Percentiles rank a stretch among this genome's conserved stretches.
Conservation (phyloP, 2,329 filamentous ascomycete genomes). For the Fusarium duplospermum region DNA sequence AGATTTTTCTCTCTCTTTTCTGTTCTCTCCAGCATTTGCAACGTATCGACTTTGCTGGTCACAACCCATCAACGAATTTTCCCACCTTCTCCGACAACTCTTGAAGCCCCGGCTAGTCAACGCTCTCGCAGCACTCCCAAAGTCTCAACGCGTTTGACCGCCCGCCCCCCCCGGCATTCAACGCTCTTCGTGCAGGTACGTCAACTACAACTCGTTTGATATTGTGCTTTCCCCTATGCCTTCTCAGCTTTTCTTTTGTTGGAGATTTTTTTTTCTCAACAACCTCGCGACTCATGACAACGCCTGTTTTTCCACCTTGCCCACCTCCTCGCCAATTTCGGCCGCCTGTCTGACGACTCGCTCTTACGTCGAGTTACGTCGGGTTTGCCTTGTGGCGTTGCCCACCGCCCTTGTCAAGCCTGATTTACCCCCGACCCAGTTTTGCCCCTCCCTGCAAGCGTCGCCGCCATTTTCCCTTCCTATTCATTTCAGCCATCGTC, state of each 20-base stretch:
- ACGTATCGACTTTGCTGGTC: conserved; percentile 8
- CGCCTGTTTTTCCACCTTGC: conserved; percentile 13
- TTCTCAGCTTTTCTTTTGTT: neutral
- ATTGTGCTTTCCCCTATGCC: neutral
- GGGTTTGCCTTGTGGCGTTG: conserved; percentile 46
- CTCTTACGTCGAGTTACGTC: conserved; percentile 35
- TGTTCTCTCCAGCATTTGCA: conserved; percentile 1
- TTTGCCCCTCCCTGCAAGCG: conserved; percentile 41
- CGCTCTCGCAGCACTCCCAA: conserved; percentile 22
- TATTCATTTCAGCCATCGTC: conserved; percentile 22
- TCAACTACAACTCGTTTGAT: neutral
- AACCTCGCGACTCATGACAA: conserved; percentile 5
- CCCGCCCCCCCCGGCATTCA: conserved; percentile 34
- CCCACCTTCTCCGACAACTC: neutral
- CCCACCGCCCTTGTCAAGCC: conserved; percentile 40
- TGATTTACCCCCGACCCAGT: conserved; percentile 39
- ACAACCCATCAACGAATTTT: conserved; percentile 16
- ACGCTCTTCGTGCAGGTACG: conserved; percentile 40
- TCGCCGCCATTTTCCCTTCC: conserved; percentile 28
- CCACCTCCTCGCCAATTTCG: conserved; percentile 1
- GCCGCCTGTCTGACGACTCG: conserved; percentile 21
- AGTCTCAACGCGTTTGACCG: conserved; percentile 42
- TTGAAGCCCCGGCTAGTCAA: conserved; percentile 17
- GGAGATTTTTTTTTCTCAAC: neutral
- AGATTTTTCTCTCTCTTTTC: conserved; percentile 13